Evolutionary conservation across 208 protist genomes (phyloP), one percentile per base, ranked within the genome.

Genomic region (Trypanosoma scelopori): DNA sequence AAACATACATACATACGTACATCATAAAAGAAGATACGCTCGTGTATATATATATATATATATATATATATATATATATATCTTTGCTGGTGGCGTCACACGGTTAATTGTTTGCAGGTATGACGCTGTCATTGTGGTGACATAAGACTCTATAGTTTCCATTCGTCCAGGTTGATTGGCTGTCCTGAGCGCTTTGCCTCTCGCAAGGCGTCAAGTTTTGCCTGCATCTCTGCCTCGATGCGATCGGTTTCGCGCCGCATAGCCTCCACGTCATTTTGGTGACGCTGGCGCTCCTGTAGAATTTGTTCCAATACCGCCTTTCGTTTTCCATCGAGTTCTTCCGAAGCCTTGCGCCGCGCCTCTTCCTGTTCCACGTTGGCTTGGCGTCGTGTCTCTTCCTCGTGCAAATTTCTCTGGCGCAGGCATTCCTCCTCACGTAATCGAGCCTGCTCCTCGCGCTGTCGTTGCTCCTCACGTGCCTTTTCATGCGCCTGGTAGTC

Each of bases 191-290:
- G 65, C 68, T 92, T 92, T 1, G 89, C 89, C 50, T 87, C 78
- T 4, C 89, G 79, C 7, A 95, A 75, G 13, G 86, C 86, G 50
- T 95, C 86, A n/a, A 95, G 75, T 42, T 92, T 95, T n/a, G 85
- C 81, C 37, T 74, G 77, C 89, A 95, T 95, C 62, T 91, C 89
- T 5, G 83, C 82, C 56, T 92, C 89, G 47, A 95, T 95, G 45
- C 84, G 77, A 59, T 95, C 89, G 15, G 89, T 92, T 59, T 95
- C 85, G 13, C 67, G 72, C 45, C 89, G 81, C 89, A 92, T 95
- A 23, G 78, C 83, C 2, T 80, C 80, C 48, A 92, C 74, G 43
- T 91, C 83, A 41, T 86, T 79, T 70, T 86, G 76, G 49, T 95
- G 89, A 15, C 66, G 71, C 59, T 77, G 58, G 25, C 85, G 70